Base-by-base conservation (phyloP, 495 filamentous ascomycete genomes). In the Aspergillus campestris region DNA sequence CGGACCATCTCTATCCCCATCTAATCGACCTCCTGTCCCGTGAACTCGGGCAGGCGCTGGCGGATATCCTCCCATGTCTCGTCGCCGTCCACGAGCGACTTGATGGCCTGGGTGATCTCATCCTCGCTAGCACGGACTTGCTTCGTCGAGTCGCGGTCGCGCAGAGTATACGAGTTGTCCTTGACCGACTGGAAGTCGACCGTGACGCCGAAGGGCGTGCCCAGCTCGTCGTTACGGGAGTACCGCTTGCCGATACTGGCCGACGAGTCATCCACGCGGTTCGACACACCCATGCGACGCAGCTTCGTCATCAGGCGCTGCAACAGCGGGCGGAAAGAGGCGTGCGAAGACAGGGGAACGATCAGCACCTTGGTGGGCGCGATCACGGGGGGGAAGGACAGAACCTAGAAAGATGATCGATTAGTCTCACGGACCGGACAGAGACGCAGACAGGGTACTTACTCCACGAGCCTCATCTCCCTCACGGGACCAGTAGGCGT, bases 401-500 rank as follows among this genome's bases (percentile, higher is more conserved):
- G 65, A 38, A 86, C 77, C 78, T 82, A 55, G 28, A 40, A 42
- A 24, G 10, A 45, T 42, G 40, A 52, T 40, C 56, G 47, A 15
- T 31, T 18, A 14, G 18, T 11, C 5, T 37, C 13, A 31, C 14
- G 32, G n/a, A 11, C 13, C 12, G 31, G 3, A 13, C 34, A 47
- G 31, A 35, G 50, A 33, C 39, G 39, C 38, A 35, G 37, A 24
- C 14, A 15, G 34, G 12, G 37, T 15, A 64, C 77, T 63, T 73
- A 83, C 81, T 56, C 78, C 80, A 53, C 83, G 77, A 14, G 78
- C 78, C 44, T 77, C 75, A 51, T 81, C 79, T 33, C 74, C 75
- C 37, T 74, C 68, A 37, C 83, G 75, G 29, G 74, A 79, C 86
- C 84, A 91, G 72, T 84, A 89, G 52, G 72, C 74, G 61, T 91